Base-by-base conservation (phyloP, 1,284 basidiomycete genomes). In the Sporisorium exsertum region DNA sequence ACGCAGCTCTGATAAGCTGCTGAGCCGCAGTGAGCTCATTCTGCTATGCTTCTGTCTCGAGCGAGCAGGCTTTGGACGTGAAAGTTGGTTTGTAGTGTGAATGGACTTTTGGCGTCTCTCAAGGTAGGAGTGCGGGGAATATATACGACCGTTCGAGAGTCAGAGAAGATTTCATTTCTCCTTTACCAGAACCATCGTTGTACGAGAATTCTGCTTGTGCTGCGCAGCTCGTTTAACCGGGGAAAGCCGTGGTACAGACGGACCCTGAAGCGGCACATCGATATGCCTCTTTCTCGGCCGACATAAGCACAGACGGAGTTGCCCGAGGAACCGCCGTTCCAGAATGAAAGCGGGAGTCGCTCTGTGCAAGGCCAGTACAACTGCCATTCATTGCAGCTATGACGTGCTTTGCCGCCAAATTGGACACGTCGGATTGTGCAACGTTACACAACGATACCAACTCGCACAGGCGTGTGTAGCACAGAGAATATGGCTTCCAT, bases 1-100 rank as follows among this genome's bases (percentile, higher is more conserved):
- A 20, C 66, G 62, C 58, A 74, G 52, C 50, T 74, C 59, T 12
- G 62, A 58, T 33, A 69, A 52, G 59, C 56, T 53, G 50, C 27
- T 54, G 2, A 51, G 27, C 29, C 69, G 64, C 24, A 53, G 55
- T 51, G 53, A 51, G 55, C 60, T 72, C 70, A 67, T 72, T 2
- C 12, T 54, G 27, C 22, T 13, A 4, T 35, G 22, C 37, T 40
- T 40, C 18, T n/a, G 37, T 5, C 18, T n/a, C 5, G 16, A n/a
- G 6, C 33, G 33, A 35, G 6, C 18, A 40, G 15, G 8, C n/a
- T 40, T 16, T 18, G 37, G 5, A 8, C 18, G 15, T 40, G 3
- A n/a, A 40, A 12, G 16, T n/a, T 16, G 15, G n/a, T n/a, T 18
- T 16, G 37, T n/a, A 40, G 5, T 40, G 18, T 5, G 5, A 2